These are phyloP conservation scores for Houttuynia cordata DNA, from an alignment of 164 flowering plant species.

Conservation along the genomic window DNA sequence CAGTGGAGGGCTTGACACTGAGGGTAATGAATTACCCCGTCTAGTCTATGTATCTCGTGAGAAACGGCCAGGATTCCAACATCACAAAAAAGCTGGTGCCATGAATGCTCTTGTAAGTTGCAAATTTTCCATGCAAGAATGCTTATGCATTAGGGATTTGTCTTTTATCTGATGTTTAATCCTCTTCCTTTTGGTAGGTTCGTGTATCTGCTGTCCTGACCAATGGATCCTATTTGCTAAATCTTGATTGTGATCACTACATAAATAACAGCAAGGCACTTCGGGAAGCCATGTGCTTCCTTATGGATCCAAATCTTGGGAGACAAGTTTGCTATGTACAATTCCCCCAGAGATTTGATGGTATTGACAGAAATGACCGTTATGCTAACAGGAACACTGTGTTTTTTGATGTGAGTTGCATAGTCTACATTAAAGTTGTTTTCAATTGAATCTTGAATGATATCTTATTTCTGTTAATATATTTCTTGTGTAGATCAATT, in stretches of 20 bases:
- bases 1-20: conserved; percentile 36
- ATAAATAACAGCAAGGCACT: conserved; percentile 63
- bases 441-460: too few species aligned
- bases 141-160: background rate
- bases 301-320: conserved; percentile 58
- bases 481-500: conserved; percentile 31
- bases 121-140: background rate
- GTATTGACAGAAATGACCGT: conserved; percentile 53
- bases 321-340: conserved; percentile 50
- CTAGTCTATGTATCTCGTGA: conserved; percentile 50
- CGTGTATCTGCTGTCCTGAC: conserved; percentile 58
- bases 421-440: too few species aligned
- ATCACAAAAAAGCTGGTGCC: conserved; percentile 61
- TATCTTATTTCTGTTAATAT: background rate
- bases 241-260: conserved; percentile 70
- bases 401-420: conserved; percentile 43
- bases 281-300: conserved; percentile 59
- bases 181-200: conserved; percentile 11
- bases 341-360: conserved; percentile 63
- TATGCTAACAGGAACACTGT: conserved; percentile 65
- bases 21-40: conserved; percentile 41
- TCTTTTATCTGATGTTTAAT: background rate
- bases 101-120: conserved; percentile 54
- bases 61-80: conserved; percentile 49
- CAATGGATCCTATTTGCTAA: conserved; percentile 52